Evolutionary conservation across 2,329 filamentous ascomycete species (phyloP).

Genomic region (Aspergillaceae sp.): DNA sequence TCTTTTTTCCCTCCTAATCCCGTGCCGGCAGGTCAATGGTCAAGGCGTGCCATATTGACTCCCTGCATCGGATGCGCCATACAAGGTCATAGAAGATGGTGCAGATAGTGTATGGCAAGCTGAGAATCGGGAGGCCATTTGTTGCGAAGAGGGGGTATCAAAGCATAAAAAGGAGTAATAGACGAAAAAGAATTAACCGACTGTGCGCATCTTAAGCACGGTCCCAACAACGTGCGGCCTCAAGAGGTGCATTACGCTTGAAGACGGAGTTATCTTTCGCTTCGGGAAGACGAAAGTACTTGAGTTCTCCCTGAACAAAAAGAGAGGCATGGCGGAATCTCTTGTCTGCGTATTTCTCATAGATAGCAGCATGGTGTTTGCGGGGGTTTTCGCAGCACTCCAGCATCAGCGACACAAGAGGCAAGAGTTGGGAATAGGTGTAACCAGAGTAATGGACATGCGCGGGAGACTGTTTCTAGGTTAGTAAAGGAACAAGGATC

Average conservation of each 20-base stretch:
- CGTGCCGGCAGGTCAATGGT: background rate
- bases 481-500: slow-evolving; percentile 9
- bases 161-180: background rate
- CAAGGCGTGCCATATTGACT: background rate
- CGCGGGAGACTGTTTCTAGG: slow-evolving; percentile 53
- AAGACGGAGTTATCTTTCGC: slow-evolving; percentile 9
- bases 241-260: slow-evolving; percentile 7
- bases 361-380: slow-evolving; percentile 78
- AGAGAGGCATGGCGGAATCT: slow-evolving; percentile 77
- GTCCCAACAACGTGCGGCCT: slow-evolving; percentile 12
- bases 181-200: background rate
- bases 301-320: slow-evolving; percentile 68
- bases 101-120: too few species aligned
- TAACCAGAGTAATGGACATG: slow-evolving; percentile 94
- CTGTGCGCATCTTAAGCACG: background rate
- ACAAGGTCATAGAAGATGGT: background rate
- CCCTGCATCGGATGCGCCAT: background rate
- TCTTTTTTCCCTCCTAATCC: background rate
- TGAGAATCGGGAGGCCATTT: background rate
- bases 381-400: slow-evolving; percentile 78
- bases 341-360: slow-evolving; percentile 82
- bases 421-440: slow-evolving; percentile 73
- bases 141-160: background rate
- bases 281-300: slow-evolving; percentile 47
- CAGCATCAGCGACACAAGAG: slow-evolving; percentile 66